Evolutionary conservation across 2,329 filamentous ascomycete species (phyloP), one percentile per base, ranked within the genome.

Genomic region (Helotiales sp.): DNA sequence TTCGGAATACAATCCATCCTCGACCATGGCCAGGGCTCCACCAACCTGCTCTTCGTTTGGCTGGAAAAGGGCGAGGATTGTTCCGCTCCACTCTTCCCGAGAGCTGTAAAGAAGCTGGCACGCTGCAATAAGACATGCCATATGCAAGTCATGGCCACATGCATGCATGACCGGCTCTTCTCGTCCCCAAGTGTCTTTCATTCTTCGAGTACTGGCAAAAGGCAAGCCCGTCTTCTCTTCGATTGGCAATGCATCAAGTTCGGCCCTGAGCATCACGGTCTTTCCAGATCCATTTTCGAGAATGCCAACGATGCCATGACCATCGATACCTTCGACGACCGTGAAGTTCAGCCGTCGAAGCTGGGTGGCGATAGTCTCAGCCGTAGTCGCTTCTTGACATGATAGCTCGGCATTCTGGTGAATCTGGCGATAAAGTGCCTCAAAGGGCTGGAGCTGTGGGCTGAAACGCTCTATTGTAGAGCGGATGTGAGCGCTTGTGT

Each of bases 101-200:
- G 75, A 0, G 72, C 68, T 0, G 7, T 69, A n/a, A n/a, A n/a
- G 36, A 22, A 40, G 36, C 6, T 40, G 7, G 6, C 17, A 40
- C 3, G 36, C 36, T 8, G 36, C 36, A 40, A 89, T 73, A 9
- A 88, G 72, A 22, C 74, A 73, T 0, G 82, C 77, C 24, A 88
- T 80, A 67, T 89, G 85, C 75, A 86, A 83, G 63, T 87, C 84
- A 64, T 88, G 86, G 0, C 86, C 86, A 68, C 85, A 88, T n/a
- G 85, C 85, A 71, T 88, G 86, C 85, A 88, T 88, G 0, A 85
- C 81, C 0, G 82, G 79, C 54, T 80, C 79, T 54, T 77, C 73
- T 0, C 74, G 68, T 0, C 81, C 82, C 61, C 63, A 58, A 62
- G 80, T 76, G 52, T 67, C 62, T 3, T 61, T 22, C 38, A 60